phyloP scores from a whole-genome alignment of 257 asterid genomes.

The Rauvolfia tetraphylla region DNA sequence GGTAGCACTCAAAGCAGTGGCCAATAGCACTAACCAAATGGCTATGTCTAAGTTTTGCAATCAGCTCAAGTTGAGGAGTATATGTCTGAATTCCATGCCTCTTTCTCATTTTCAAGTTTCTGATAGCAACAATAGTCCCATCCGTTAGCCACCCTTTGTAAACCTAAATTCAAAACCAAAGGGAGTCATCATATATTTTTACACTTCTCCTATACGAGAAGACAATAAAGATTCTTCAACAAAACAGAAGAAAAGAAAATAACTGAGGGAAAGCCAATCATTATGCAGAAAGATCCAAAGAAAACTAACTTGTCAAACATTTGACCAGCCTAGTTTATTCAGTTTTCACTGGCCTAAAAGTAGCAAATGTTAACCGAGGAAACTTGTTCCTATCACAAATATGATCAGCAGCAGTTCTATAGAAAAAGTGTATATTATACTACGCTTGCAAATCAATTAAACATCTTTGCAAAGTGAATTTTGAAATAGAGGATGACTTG shows the following conservation, averaged over 20 bases:
- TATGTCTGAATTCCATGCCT: constrained; percentile 47
- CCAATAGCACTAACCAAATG: constrained; percentile 78
- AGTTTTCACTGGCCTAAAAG: no score
- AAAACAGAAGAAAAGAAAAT: neutral
- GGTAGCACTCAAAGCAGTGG: constrained; percentile 71
- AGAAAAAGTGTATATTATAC: no score
- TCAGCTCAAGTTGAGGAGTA: constrained; percentile 67
- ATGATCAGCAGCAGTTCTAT: no score
- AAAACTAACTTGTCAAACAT: no score
- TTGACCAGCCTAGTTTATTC: no score
- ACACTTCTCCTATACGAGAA: neutral
- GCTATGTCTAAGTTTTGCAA: constrained; percentile 61
- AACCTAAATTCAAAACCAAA: constrained; percentile 36
- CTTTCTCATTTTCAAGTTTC: constrained; percentile 54
- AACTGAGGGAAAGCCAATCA: neutral
- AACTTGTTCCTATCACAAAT: no score
- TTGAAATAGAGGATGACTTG: no score
- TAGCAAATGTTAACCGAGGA: no score
- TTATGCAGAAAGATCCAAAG: no score
- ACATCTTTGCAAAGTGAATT: no score
- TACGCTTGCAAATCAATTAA: no score
- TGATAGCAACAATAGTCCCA: constrained; percentile 57
- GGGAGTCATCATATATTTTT: neutral
- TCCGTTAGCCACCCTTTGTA: constrained; percentile 67
- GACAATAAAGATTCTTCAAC: neutral